These are phyloP conservation scores for Mycena sp. DNA, from an alignment of 1,284 basidiomycete genomes.

Conservation along the genomic window DNA sequence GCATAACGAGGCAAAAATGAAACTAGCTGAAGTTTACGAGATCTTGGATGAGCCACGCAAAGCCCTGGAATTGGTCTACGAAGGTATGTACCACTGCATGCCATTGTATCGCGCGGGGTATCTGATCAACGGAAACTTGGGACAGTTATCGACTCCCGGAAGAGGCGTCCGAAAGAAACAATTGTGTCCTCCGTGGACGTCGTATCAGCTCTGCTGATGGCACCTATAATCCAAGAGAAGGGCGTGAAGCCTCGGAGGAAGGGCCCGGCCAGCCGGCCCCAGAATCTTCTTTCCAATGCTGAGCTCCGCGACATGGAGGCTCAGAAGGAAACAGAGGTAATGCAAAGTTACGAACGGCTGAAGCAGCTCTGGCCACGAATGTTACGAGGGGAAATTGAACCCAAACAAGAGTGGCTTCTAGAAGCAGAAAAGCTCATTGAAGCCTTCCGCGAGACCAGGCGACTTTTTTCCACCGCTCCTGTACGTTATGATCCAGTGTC, in stretches of 20 bases:
- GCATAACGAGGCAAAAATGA: slow-evolving; percentile 86
- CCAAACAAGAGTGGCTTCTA: slow-evolving; percentile 77
- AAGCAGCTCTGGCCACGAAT: slow-evolving; percentile 43
- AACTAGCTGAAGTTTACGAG: slow-evolving; percentile 91
- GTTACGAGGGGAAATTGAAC: slow-evolving; percentile 47
- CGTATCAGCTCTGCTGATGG: slow-evolving; percentile 39
- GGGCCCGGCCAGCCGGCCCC: slow-evolving; percentile 40
- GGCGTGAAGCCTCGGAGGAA: too few relatives aligned
- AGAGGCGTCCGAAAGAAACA: slow-evolving; percentile 52
- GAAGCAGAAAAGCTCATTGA: slow-evolving; percentile 90
- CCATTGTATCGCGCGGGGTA: too few relatives aligned
- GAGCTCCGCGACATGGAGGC: slow-evolving; percentile 69
- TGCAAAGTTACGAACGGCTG: slow-evolving; percentile 58
- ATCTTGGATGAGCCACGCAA: slow-evolving; percentile 81
- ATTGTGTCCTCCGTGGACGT: slow-evolving; percentile 14
- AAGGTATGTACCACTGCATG: slow-evolving; percentile 74
- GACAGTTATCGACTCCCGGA: slow-evolving; percentile 79
- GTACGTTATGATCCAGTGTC: too few relatives aligned
- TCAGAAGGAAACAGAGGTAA: slow-evolving; percentile 69
- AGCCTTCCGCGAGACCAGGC: slow-evolving; percentile 86
- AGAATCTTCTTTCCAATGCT: slow-evolving; percentile 58
- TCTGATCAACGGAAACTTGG: too few relatives aligned
- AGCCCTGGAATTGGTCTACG: slow-evolving; percentile 87
- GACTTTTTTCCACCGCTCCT: slow-evolving; percentile 81
- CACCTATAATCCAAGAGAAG: slow-evolving; percentile 67